Base-by-base conservation (phyloP, 1,284 basidiomycete species). In the Tylopilus orsonianus region DNA sequence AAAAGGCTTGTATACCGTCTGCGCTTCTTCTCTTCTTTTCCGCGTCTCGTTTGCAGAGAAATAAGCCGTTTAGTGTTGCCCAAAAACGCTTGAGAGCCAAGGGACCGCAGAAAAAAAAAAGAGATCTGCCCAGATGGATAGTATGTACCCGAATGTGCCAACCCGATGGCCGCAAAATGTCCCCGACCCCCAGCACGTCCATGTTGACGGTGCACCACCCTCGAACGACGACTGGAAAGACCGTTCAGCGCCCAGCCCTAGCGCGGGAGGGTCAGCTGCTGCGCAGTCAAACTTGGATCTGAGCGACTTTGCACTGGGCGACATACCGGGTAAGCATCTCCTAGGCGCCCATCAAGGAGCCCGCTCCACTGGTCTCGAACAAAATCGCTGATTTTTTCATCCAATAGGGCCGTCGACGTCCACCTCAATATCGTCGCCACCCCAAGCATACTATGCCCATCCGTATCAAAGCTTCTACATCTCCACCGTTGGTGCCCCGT, bases 1-100 rank as follows among this genome's bases (percentile, higher is more conserved):
- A 66, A 67, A 64, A 67, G 66, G 67, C 67, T 66, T 61, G 62
- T 62, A 60, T 66, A 64, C 58, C 60, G 65, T 62, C 62, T 65
- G 61, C 61, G 56, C 60, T 64, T 59, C 60, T 62, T 62, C 65
- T 61, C 64, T 59, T 61, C 64, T 61, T 67, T 70, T 65, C 67
- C 64, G 61, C 64, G 64, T 60, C 65, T 68, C 62, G 64, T 70
- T 68, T 68, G 71, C 65, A 60, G 65, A 72, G 68, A 72, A 75
- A 75, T 77, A 77, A 79, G 75, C 77, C 69, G 65, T 69, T 71
- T 75, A 72, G 70, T 74, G 74, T 74, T 74, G 64, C 66, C 69
- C 65, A 65, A 68, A 71, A 67, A 72, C 72, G 72, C 71, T 69
- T 73, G 66, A 73, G 69, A 71, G 64, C 69, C 64, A 55, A 56